Evolutionary conservation across 2,329 filamentous ascomycete genomes (phyloP).

Genomic region (Fusarium udum): DNA sequence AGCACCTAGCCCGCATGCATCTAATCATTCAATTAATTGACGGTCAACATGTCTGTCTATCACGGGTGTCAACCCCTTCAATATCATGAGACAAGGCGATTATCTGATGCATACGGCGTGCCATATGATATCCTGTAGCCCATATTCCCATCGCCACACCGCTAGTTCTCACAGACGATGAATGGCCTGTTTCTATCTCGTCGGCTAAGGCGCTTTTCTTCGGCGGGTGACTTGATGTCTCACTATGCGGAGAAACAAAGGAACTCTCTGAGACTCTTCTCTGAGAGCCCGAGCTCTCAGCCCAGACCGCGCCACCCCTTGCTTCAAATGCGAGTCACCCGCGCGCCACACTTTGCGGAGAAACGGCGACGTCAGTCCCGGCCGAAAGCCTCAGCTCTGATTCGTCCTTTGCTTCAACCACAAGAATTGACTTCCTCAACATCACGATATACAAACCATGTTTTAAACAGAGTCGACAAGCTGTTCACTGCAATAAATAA

Average conservation of each 20-base stretch:
- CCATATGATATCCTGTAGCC: conserved; percentile 11
- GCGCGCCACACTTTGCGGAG: conserved; percentile 27
- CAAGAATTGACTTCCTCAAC: not conserved
- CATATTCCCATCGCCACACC: conserved; percentile 33
- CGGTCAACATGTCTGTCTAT: not conserved
- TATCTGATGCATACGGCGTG: conserved; percentile 26
- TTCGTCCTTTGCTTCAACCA: not conserved
- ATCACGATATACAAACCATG: not conserved
- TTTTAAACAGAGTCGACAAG: not conserved
- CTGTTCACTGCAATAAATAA: not conserved
- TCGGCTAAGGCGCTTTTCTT: conserved; percentile 35
- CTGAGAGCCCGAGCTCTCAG: conserved; percentile 19
- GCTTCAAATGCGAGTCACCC: conserved; percentile 22
- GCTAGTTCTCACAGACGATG: conserved; percentile 32
- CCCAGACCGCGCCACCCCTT: conserved; percentile 24
- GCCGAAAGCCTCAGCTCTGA: not conserved
- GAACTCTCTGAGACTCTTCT: not conserved
- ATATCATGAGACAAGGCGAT: conserved; percentile 35
- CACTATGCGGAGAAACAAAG: conserved; percentile 38
- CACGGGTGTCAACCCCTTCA: conserved; percentile 7
- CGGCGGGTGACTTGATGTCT: conserved; percentile 27
- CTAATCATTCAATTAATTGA: conserved; percentile 4
- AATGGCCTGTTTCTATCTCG: conserved; percentile 19
- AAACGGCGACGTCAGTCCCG: conserved; percentile 7
- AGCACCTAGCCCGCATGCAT: conserved; percentile 13